Evolutionary conservation across 2,329 filamentous ascomycete species (phyloP), one percentile per base, ranked within the genome.

Genomic region (Ceratocystis destructans): DNA sequence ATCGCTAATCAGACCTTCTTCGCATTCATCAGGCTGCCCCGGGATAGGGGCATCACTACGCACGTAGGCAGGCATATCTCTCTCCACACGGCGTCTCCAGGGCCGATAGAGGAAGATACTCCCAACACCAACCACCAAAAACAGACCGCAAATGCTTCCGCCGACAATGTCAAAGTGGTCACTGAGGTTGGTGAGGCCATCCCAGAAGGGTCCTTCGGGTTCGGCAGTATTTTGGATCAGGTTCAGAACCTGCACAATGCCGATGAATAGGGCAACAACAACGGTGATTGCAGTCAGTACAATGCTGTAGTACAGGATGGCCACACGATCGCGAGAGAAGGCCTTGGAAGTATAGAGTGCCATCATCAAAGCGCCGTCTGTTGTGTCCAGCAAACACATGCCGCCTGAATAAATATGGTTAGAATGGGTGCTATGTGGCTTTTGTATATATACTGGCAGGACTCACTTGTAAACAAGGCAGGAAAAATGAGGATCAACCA

Each of bases 401-500:
- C 90, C 94, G 0, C 88, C 90, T 87, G 31, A 8, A 33, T n/a
- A 20, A 22, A 37, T 4, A 6, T 15, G 20, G 57, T 64, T 62
- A 66, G 59, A 66, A 62, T 61, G 17, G 25, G 3, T 7, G 7
- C 15, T 12, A 64, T 25, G 28, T n/a, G 48, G 8, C 37, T 17
- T 25, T 8, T 44, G n/a, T n/a, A 59, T 15, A 3, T 20, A n/a
- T 59, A 8, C 25, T 59, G 28, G 5, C 15, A 73, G 3, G 10
- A 62, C 79, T 73, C 75, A 88, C 87, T 83, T 0, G 93, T 96
- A 72, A 97, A 97, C 0, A 97, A 78, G 0, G 93, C 75, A 0
- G 94, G 94, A 67, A 96, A 96, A 64, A 99, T 87, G 41, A 97
- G 75, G 68, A 97, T 97, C 15, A 96, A 78, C 94, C 94, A 99